A percentile compares a stretch with the other conserved stretches of the same genome.
Evolutionary conservation across 2,329 filamentous ascomycete genomes (phyloP).

Genomic region (Talaromyces funiculosus): DNA sequence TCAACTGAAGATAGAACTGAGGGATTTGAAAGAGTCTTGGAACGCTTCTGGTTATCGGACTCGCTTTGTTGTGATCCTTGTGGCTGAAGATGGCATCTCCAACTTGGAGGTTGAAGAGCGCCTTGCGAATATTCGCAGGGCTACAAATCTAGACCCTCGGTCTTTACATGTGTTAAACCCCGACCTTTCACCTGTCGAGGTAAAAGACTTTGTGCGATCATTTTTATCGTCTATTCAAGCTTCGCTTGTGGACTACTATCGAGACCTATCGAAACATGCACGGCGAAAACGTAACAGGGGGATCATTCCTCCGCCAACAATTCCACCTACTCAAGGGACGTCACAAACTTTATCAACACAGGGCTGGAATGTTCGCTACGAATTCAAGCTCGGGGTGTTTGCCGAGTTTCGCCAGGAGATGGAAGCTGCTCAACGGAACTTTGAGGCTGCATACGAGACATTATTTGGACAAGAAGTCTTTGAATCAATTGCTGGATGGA

Average conservation of each 20-base stretch:
- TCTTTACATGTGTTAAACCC: slow-evolving; percentile 79
- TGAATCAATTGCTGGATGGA: slow-evolving; percentile 86
- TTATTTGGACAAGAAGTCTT: slow-evolving; percentile 78
- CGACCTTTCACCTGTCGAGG: slow-evolving; percentile 63
- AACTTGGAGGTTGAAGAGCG: slow-evolving; percentile 65
- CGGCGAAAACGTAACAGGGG: slow-evolving; percentile 81
- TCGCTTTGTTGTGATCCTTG: slow-evolving; percentile 68
- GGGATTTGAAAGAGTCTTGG: slow-evolving; percentile 64
- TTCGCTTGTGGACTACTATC: slow-evolving; percentile 79
- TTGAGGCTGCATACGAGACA: slow-evolving; percentile 78
- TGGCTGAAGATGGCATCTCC: slow-evolving; percentile 65
- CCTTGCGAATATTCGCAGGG: slow-evolving; percentile 69
- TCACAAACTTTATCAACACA: slow-evolving; percentile 78
- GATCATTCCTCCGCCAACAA: slow-evolving; percentile 70
- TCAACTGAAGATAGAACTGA: slow-evolving; percentile 81
- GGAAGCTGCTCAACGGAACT: slow-evolving; percentile 78
- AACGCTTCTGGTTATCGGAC: slow-evolving; percentile 60
- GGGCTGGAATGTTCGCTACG: slow-evolving; percentile 90
- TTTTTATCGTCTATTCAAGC: slow-evolving; percentile 69
- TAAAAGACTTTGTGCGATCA: slow-evolving; percentile 66
- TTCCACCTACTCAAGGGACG: slow-evolving; percentile 75
- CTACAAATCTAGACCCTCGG: slow-evolving; percentile 75
- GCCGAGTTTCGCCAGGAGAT: slow-evolving; percentile 92
- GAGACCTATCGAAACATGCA: slow-evolving; percentile 86
- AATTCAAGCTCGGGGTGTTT: slow-evolving; percentile 86